Evolutionary conservation across 805 yeast species (phyloP).

Genomic region (Candida ipomoeae): DNA sequence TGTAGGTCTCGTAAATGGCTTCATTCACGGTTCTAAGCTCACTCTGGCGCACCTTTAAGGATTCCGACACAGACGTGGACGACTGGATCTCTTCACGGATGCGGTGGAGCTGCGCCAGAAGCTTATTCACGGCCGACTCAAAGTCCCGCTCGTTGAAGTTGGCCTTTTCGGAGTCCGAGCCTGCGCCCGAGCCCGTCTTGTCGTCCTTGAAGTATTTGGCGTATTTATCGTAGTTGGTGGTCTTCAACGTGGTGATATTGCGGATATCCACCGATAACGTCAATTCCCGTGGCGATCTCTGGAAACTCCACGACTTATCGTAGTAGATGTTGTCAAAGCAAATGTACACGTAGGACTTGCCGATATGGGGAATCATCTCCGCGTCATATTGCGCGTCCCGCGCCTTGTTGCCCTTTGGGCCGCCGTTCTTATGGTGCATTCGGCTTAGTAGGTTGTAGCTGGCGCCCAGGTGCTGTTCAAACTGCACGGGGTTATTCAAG

Average conservation of each 20-base stretch:
- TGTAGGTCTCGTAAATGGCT: constrained; percentile 32
- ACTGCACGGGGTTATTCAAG: constrained; percentile 27
- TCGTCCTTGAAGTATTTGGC: constrained; percentile 31
- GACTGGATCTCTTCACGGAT: constrained; percentile 28
- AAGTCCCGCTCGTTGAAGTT: constrained; percentile 26
- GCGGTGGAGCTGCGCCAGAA: constrained; percentile 29
- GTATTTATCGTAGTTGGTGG: constrained; percentile 33
- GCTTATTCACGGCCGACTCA: constrained; percentile 25
- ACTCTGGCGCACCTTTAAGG: constrained; percentile 31
- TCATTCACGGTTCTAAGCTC: constrained; percentile 38
- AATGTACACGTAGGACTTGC: constrained; percentile 29
- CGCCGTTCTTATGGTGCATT: background rate
- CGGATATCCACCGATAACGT: constrained; percentile 33
- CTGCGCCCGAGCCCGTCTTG: background rate
- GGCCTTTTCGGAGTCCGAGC: background rate
- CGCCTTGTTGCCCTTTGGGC: constrained; percentile 8
- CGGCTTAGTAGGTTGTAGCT: constrained; percentile 1
- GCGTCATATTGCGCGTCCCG: constrained; percentile 14
- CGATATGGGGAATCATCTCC: constrained; percentile 18
- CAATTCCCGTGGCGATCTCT: constrained; percentile 29
- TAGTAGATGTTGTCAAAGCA: constrained; percentile 41
- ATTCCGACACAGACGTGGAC: constrained; percentile 25
- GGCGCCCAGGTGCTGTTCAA: constrained; percentile 10
- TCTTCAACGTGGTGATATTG: constrained; percentile 29
- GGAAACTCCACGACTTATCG: constrained; percentile 42